These are phyloP conservation scores for Piper betle DNA, from an alignment of 164 flowering plant genomes.

Conservation along the genomic window DNA sequence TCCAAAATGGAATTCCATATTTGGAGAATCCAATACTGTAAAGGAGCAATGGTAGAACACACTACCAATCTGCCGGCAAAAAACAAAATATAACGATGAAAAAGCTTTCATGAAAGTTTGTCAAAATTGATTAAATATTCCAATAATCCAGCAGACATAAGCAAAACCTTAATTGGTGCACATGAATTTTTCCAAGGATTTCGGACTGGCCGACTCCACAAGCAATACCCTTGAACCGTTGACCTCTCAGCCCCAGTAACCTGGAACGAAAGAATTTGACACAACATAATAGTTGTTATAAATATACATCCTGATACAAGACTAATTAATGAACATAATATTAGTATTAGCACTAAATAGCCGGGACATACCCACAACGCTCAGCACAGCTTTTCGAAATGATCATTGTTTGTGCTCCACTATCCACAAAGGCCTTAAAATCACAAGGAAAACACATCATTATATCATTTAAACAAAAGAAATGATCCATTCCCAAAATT, in stretches of 20 bases:
- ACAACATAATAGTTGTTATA: background rate
- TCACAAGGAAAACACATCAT: too few relatives aligned
- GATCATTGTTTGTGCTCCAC: constrained; percentile 97
- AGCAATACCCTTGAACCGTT: constrained; percentile 86
- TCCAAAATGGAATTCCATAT: constrained; percentile 98
- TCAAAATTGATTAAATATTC: background rate
- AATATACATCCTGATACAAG: background rate
- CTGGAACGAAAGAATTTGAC: constrained; percentile 22
- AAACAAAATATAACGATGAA: background rate
- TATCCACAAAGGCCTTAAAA: too few relatives aligned
- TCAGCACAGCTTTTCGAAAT: constrained; percentile 99
- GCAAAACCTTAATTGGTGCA: constrained; percentile 81
- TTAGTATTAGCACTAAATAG: background rate
- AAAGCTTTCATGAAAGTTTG: background rate
- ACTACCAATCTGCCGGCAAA: constrained; percentile 56
- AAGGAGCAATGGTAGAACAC: constrained; percentile 90
- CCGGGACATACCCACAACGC: constrained; percentile 69
- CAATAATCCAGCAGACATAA: background rate
- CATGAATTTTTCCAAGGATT: constrained; percentile 93
- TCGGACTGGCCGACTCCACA: constrained; percentile 97
- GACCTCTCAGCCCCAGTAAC: constrained; percentile 80
- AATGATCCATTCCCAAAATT: too few relatives aligned
- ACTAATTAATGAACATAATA: background rate
- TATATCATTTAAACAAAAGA: too few relatives aligned
- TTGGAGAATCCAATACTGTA: constrained; percentile 75